A percentile compares a stretch with the other conserved stretches of the same genome.
Evolutionary conservation across 139 green algal genomes (phyloP).

Genomic region (Coelastrella sp.): DNA sequence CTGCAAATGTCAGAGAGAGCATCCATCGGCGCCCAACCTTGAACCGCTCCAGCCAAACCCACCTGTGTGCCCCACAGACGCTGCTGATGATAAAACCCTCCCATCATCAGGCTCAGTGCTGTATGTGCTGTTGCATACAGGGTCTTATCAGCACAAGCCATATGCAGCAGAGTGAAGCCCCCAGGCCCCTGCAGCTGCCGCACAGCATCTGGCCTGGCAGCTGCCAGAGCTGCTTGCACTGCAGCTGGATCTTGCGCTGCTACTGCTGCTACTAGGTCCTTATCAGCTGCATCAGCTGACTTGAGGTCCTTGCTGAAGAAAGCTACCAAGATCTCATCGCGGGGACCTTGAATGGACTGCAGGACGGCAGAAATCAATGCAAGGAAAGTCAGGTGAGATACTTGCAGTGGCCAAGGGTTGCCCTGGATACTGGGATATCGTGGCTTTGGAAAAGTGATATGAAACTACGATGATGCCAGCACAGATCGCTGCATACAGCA

Average conservation of each 20-base stretch:
- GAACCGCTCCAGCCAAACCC: background rate
- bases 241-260: conserved; percentile 27
- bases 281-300: background rate
- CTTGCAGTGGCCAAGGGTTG: no score
- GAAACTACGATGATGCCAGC: background rate
- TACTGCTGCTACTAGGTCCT: conserved; percentile 30
- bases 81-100: conserved; percentile 47
- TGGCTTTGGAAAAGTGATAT: no score
- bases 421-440: no score
- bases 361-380: background rate
- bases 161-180: conserved; percentile 43
- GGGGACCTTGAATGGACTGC: conserved; percentile 23
- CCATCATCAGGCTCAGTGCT: conserved; percentile 39
- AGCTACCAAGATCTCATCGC: conserved; percentile 39
- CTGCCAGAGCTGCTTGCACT: background rate
- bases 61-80: conserved; percentile 41
- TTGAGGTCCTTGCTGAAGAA: conserved; percentile 44
- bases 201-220: background rate
- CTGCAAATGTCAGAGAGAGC: no score
- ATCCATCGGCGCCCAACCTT: no score
- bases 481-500: background rate
- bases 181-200: conserved; percentile 29
- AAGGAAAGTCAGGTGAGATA: background rate
- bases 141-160: conserved; percentile 38
- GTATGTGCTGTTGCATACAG: conserved; percentile 44